Evolutionary conservation across 441 rosid genomes (phyloP), one percentile per base, ranked within the genome.

Genomic region (Erodium moschatum): DNA sequence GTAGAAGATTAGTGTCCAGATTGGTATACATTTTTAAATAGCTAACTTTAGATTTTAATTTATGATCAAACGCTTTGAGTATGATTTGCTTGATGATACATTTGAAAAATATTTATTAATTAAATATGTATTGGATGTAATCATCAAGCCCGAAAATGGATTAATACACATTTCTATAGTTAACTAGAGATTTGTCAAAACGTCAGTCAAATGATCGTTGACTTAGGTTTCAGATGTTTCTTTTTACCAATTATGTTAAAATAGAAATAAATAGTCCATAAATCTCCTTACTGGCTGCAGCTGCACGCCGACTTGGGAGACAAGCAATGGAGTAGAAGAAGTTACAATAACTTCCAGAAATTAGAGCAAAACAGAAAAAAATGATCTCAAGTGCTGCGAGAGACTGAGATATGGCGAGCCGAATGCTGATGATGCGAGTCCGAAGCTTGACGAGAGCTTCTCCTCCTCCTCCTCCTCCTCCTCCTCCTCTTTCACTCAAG

Each of bases 261-360:
- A 24, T 24, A 0, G 2, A 29, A 29, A 29, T 29, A 29, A 29
- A 29, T 29, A 29, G 31, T 29, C 31, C 3, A 29, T 29, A 29
- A 29, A 29, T 29, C 3, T 29, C 31, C 31, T 3, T 29, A 29
- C 31, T 29, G 3, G 31, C 31, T 46, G 44, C 44, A 48, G 0
- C 5, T 52, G 19, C 58, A 52, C 13, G 64, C 77, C 67, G 21
- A 74, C 77, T 66, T 74, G 70, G 77, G 40, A 20, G 54, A 65
- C 67, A 70, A 70, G 73, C 56, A 48, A 48, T 48, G 46, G 12
- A 40, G 12, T 40, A 0, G 9, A 40, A 10, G 66, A 66, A 29
- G n/a, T n/a, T n/a, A n/a, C n/a, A n/a, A n/a, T 1, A 4, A 29
- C 40, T n/a, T 54, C 6, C 18, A 19, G 29, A 42, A 42, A 24